Base-by-base conservation (phyloP, 208 protist species). In the Leptomonas pyrrhocoris region DNA sequence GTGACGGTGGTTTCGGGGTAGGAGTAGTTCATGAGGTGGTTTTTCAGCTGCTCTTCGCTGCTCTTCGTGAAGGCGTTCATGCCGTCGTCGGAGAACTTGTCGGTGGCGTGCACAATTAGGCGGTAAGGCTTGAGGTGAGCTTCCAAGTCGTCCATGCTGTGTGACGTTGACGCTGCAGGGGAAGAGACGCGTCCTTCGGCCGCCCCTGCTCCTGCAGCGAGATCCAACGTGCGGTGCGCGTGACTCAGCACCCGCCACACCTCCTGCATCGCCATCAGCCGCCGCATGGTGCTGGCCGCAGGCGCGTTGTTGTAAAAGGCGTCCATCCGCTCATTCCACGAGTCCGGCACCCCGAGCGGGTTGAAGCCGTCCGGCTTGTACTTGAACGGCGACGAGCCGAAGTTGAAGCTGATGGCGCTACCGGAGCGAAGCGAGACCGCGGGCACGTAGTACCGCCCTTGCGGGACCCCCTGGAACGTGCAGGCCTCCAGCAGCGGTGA, bases 291-390 rank as follows among this genome's bases (percentile, higher is more conserved):
- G 50, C 78, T 79, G 36, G 74, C 56, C 25, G 79, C 64, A 28
- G 72, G 51, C 40, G 89, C 79, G 54, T 87, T 93, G 56, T 81
- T 77, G 80, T 96, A 97, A 74, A 91, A 96, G 28, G 85, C 83
- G 70, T 96, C 90, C 55, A 97, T 95, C 15, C 94, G 85, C 76
- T 96, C 91, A 71, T 82, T 86, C 92, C 94, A 97, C 48, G 94
- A 95, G 77, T 97, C 94, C 30, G 88, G 79, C 60, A 96, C 89
- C 23, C 94, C 90, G 13, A 97, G 84, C 11, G 94, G 85, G 61
- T 70, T 82, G 74, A 95, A 97, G 40, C 89, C 90, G 34, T 94
- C 90, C 11, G 94, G 94, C 74, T 96, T 95, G 81, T 84, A 85
- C 63, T 88, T 86, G 57, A 97, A 91, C 27, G 83, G 77, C 16